These are phyloP conservation scores for Lentinula aciculospora DNA, from an alignment of 768 basidiomycete species.

Conservation along the genomic window DNA sequence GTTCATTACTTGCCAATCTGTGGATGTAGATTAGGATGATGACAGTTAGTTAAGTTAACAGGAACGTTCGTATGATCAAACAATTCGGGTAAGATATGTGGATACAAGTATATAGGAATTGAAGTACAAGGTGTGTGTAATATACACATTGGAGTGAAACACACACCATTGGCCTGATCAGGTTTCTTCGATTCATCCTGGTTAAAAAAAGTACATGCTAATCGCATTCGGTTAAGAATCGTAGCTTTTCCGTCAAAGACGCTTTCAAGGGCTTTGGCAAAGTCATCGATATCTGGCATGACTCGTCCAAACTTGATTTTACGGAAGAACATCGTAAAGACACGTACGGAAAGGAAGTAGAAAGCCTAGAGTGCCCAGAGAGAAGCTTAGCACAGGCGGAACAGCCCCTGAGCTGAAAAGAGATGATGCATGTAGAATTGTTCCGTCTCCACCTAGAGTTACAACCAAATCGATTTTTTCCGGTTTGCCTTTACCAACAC, in stretches of 20 bases:
- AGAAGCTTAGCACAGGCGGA: conserved; percentile 87
- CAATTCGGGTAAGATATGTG: not conserved
- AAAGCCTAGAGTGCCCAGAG: conserved; percentile 92
- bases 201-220: conserved; percentile 76
- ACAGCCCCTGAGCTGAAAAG: conserved; percentile 88
- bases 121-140: not conserved
- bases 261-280: conserved; percentile 72
- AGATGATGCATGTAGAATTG: conserved; percentile 89
- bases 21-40: not conserved
- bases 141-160: conserved; percentile 1
- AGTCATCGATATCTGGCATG: conserved; percentile 77
- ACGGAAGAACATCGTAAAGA: conserved; percentile 10
- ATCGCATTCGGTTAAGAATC: conserved; percentile 83
- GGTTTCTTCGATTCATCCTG: conserved; percentile 51
- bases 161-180: conserved; percentile 52
- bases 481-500: conserved; percentile 35
- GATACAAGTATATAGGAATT: conserved; percentile 1
- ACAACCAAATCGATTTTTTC: conserved; percentile 80
- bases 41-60: not conserved
- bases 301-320: not conserved
- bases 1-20: conserved; percentile 97
- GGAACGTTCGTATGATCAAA: not conserved
- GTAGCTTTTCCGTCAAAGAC: conserved; percentile 78
- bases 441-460: conserved; percentile 92
- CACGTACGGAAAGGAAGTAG: conserved; percentile 91